phyloP scores from a whole-genome alignment of 352 stramenopile genomes.

The Phytopythium vexans region DNA sequence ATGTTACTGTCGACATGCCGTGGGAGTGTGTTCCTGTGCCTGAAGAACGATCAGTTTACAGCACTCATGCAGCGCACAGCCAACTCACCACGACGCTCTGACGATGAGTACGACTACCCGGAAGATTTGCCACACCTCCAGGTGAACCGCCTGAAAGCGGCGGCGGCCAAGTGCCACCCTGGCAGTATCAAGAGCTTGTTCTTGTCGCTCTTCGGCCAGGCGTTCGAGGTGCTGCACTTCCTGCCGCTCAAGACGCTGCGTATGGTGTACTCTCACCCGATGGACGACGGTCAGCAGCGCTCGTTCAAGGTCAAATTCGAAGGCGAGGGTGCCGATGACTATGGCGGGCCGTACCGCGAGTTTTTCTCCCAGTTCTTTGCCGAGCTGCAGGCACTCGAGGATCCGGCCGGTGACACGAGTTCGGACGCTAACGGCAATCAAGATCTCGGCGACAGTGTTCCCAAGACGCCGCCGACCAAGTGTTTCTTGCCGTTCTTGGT shows the following conservation, averaged over 20 bases:
- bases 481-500: slow-evolving; percentile 86
- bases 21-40: slow-evolving; percentile 63
- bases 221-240: slow-evolving; percentile 87
- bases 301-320: slow-evolving; percentile 95
- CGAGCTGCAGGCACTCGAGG: slow-evolving; percentile 49
- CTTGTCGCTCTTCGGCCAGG: slow-evolving; percentile 79
- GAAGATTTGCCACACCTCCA: slow-evolving; percentile 83
- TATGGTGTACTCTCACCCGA: slow-evolving; percentile 90
- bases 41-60: slow-evolving; percentile 80
- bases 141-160: slow-evolving; percentile 85
- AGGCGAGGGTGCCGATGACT: slow-evolving; percentile 93
- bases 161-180: slow-evolving; percentile 69
- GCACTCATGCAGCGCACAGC: slow-evolving; percentile 70
- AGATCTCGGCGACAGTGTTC: neutral
- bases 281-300: slow-evolving; percentile 89
- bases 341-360: slow-evolving; percentile 92
- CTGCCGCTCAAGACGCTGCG: slow-evolving; percentile 63
- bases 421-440: slow-evolving; percentile 6
- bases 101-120: slow-evolving; percentile 92
- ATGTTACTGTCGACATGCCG: slow-evolving; percentile 59
- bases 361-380: slow-evolving; percentile 89
- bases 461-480: neutral
- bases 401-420: neutral
- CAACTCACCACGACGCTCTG: slow-evolving; percentile 69
- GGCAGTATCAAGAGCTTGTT: slow-evolving; percentile 63